phyloP scores from a whole-genome alignment of 83 land plant species.

The Picea engelmannii region DNA sequence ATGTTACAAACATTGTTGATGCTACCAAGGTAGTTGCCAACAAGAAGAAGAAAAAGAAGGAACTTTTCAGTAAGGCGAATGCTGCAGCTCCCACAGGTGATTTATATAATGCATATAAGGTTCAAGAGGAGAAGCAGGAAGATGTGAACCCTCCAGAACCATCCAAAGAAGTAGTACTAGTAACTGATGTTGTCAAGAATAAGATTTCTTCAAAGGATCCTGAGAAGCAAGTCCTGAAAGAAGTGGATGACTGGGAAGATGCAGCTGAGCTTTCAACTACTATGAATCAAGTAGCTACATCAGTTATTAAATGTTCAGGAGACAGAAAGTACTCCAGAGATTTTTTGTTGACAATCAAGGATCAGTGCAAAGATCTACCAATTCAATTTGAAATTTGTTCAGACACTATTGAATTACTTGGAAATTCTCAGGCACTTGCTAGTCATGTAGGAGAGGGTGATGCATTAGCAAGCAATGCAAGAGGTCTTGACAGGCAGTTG shows the following conservation, averaged over 20 bases:
- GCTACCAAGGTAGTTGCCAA: constrained; percentile 19
- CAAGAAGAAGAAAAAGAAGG: constrained; percentile 53
- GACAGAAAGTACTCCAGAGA: constrained; percentile 47
- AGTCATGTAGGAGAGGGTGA: no score
- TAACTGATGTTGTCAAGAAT: constrained; percentile 9
- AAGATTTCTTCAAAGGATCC: constrained; percentile 7
- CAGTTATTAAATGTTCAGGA: constrained; percentile 5
- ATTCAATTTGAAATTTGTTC: constrained; percentile 18
- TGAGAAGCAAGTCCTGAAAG: constrained; percentile 28
- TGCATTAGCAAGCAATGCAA: no score
- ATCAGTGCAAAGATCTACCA: constrained; percentile 33
- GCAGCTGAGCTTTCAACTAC: constrained; percentile 60
- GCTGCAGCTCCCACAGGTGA: constrained; percentile 54
- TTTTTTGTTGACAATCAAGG: constrained; percentile 40
- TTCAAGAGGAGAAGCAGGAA: constrained; percentile 43
- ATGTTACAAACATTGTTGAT: constrained; percentile 8
- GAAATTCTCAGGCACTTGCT: no score
- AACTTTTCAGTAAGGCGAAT: constrained; percentile 50
- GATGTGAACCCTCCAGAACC: constrained; percentile 19
- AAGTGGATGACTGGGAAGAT: constrained; percentile 64
- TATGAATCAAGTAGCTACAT: neutral
- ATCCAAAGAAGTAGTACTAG: neutral
- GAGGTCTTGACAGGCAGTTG: no score
- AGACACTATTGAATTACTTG: no score
- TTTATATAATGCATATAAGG: constrained; percentile 56